Evolutionary conservation across 345 rosid species (phyloP).

Genomic region (Nasturtium officinale): DNA sequence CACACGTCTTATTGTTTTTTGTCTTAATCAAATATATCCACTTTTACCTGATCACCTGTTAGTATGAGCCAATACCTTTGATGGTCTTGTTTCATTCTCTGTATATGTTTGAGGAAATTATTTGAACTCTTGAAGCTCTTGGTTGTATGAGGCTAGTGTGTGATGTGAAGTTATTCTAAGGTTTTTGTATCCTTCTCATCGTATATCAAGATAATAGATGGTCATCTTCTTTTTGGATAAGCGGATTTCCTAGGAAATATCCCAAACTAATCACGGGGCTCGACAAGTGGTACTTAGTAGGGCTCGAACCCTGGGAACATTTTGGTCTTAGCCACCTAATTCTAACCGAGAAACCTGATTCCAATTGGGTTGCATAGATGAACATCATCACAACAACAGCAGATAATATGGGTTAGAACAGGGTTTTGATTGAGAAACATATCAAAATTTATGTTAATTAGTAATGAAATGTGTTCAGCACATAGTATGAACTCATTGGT

Average conservation of each 20-base stretch:
- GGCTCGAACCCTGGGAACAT: not conserved
- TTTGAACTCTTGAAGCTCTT: not conserved
- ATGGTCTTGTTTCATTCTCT: not conserved
- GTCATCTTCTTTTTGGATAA: slow-evolving; percentile 10
- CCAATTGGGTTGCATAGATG: not conserved
- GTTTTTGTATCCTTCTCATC: not conserved
- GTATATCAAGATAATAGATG: not conserved
- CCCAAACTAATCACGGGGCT: not conserved
- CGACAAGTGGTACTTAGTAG: not conserved
- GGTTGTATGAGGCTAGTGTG: not conserved
- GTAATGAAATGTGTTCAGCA: not conserved
- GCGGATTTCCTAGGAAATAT: not conserved
- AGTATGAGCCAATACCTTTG: not conserved
- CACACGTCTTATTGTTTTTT: not conserved
- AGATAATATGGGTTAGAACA: not conserved
- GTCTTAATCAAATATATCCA: not conserved
- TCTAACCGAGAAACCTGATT: not conserved
- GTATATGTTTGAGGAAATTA: not conserved
- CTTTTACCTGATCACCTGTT: not conserved
- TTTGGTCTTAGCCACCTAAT: not conserved
- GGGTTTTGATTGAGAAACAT: not conserved
- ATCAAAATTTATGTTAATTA: not conserved
- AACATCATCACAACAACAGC: not conserved
- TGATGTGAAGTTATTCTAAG: not conserved
- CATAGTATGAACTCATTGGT: not conserved